Percentiles rank a stretch among this genome's conserved stretches.
These are phyloP conservation scores for Hypoxylon fuscum DNA, from an alignment of 495 filamentous ascomycete species.

Conservation along the genomic window DNA sequence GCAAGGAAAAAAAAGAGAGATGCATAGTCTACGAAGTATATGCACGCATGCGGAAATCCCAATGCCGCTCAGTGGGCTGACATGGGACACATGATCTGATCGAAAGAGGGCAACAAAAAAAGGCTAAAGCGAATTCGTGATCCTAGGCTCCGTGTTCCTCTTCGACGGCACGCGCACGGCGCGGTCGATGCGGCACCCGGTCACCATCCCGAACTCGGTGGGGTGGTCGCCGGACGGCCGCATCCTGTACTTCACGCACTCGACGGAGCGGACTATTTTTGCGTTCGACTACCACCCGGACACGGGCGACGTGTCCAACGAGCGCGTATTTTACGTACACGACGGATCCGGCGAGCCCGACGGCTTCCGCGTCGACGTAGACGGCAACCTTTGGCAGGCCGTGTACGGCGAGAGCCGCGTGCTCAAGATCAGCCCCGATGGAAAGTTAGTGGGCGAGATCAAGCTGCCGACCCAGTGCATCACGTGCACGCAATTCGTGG, in stretches of 20 bases:
- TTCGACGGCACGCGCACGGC: constrained; percentile 43
- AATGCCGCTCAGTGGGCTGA: constrained; percentile 4
- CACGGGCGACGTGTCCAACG: constrained; percentile 71
- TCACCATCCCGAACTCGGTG: constrained; percentile 89
- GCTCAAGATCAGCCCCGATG: constrained; percentile 70
- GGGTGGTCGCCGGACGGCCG: constrained; percentile 75
- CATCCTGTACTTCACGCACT: constrained; percentile 86
- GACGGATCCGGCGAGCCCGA: constrained; percentile 72
- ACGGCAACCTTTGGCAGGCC: constrained; percentile 81
- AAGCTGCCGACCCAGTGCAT: constrained; percentile 72
- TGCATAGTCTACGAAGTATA: not conserved
- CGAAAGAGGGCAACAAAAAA: not conserved
- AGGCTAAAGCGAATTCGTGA: not conserved
- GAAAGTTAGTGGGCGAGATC: constrained; percentile 72
- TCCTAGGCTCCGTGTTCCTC: constrained; percentile 51
- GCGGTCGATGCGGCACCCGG: constrained; percentile 41
- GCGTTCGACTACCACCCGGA: constrained; percentile 76
- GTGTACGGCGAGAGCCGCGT: constrained; percentile 76
- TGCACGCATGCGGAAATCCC: not conserved
- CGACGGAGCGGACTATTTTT: constrained; percentile 73
- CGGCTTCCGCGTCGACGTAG: constrained; percentile 75
- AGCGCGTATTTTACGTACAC: constrained; percentile 72
- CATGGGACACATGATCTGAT: not conserved
- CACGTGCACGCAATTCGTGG: constrained; percentile 78
- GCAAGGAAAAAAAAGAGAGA: not conserved